These are phyloP conservation scores for Sordariomycetes sp. DNA, from an alignment of 2,329 filamentous ascomycete species.

Conservation along the genomic window DNA sequence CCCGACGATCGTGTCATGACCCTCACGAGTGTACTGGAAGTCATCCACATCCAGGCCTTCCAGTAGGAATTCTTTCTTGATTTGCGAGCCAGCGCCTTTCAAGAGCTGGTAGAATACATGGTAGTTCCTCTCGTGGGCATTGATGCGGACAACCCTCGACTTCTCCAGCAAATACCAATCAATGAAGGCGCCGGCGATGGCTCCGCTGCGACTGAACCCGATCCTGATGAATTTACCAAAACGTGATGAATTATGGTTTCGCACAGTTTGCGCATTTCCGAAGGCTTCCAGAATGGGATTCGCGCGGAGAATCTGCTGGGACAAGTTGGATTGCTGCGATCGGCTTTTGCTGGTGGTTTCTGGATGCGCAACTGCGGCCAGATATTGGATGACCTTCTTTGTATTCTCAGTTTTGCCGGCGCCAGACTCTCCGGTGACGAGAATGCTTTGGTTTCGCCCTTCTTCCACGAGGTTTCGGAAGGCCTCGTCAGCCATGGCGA, in stretches of 20 bases:
- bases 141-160: slow-evolving; percentile 88
- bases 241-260: slow-evolving; percentile 96
- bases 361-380: slow-evolving; percentile 84
- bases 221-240: slow-evolving; percentile 99
- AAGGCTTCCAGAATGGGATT: slow-evolving; percentile 98
- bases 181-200: slow-evolving; percentile 92
- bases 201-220: slow-evolving; percentile 78
- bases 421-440: slow-evolving; percentile 96
- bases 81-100: slow-evolving; percentile 64
- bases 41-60: slow-evolving; percentile 69
- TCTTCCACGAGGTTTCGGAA: slow-evolving; percentile 95
- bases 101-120: slow-evolving; percentile 96
- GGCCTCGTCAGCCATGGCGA: slow-evolving; percentile 92
- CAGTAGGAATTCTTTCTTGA: slow-evolving; percentile 71
- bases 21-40: slow-evolving; percentile 85
- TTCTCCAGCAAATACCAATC: slow-evolving; percentile 98
- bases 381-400: slow-evolving; percentile 98
- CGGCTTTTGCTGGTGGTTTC: slow-evolving; percentile 61
- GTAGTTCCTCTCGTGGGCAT: slow-evolving; percentile 84
- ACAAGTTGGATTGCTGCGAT: slow-evolving; percentile 68
- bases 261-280: slow-evolving; percentile 93
- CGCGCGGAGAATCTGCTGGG: slow-evolving; percentile 89
- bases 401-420: slow-evolving; percentile 99
- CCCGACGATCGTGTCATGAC: slow-evolving; percentile 84
- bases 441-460: slow-evolving; percentile 90